These are phyloP conservation scores for Kluyveromyces nonfermentans DNA, from an alignment of 805 yeast genomes.

Conservation along the genomic window DNA sequence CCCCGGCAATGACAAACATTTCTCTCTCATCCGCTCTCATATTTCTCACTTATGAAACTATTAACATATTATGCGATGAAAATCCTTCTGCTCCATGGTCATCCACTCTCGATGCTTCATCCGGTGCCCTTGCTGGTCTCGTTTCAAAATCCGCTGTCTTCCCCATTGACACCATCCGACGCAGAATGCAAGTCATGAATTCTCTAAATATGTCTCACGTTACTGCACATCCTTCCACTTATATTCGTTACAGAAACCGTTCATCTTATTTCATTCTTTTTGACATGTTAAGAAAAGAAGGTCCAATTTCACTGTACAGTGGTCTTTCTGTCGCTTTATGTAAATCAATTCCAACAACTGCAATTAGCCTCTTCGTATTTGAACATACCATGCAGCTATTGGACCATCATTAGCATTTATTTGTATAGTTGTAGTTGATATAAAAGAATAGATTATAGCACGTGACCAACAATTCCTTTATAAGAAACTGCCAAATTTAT, in stretches of 20 bases:
- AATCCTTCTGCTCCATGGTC: conserved; percentile 12
- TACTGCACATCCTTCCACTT: conserved; percentile 14
- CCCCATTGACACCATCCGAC: conserved; percentile 78
- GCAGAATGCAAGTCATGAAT: conserved; percentile 57
- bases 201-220: conserved; percentile 14
- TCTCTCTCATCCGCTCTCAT: conserved; percentile 66
- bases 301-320: conserved; percentile 58
- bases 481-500: background rate
- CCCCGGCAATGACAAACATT: conserved; percentile 47
- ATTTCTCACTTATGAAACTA: conserved; percentile 55
- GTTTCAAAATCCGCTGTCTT: conserved; percentile 64
- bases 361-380: conserved; percentile 57
- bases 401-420: background rate
- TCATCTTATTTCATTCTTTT: conserved; percentile 26
- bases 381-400: conserved; percentile 28
- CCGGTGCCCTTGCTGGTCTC: conserved; percentile 67
- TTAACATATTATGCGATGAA: conserved; percentile 33
- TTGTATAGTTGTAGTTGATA: too few species aligned
- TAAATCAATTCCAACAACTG: conserved; percentile 73
- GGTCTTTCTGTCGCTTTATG: conserved; percentile 64
- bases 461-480: background rate
- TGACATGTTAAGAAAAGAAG: conserved; percentile 44
- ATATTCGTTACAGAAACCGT: conserved; percentile 10
- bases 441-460: too few species aligned
- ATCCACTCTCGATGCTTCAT: conserved; percentile 42